These are phyloP conservation scores for Amaranthus tricolor DNA, from an alignment of 179 eudicot species.

Conservation along the genomic window DNA sequence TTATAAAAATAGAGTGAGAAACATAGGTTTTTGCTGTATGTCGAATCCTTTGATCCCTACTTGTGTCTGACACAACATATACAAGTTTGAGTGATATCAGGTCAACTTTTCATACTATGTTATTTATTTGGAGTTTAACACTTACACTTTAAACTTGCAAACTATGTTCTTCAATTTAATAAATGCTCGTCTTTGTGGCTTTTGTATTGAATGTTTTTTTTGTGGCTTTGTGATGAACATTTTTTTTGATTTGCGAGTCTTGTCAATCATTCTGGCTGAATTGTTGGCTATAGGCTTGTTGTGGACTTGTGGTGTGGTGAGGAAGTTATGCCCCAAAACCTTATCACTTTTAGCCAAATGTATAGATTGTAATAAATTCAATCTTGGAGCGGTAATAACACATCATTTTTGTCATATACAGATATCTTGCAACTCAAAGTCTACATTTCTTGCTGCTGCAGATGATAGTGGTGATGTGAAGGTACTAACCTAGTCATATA, in stretches of 20 bases:
- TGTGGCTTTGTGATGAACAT: background rate
- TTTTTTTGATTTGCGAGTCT: no score
- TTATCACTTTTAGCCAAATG: background rate
- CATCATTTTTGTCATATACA: slow-evolving; percentile 32
- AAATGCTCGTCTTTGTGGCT: background rate
- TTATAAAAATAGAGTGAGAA: no score
- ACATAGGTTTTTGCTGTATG: no score
- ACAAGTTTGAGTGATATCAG: no score
- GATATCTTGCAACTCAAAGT: slow-evolving; percentile 76
- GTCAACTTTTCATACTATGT: no score
- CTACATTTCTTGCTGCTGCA: slow-evolving; percentile 88
- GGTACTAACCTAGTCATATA: slow-evolving; percentile 36
- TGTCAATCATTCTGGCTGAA: background rate
- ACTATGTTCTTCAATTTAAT: background rate
- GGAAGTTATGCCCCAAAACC: background rate
- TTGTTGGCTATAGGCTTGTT: background rate
- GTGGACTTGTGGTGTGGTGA: background rate
- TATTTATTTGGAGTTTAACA: no score
- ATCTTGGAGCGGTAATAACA: background rate
- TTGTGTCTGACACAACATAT: no score
- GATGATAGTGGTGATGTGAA: slow-evolving; percentile 95
- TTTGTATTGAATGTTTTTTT: background rate
- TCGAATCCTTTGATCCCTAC: no score
- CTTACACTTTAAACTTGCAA: background rate
- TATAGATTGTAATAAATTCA: background rate